These are phyloP conservation scores for Phlyctochytrium planicorne DNA, from an alignment of 192 early-diverging fungal species.

Conservation along the genomic window DNA sequence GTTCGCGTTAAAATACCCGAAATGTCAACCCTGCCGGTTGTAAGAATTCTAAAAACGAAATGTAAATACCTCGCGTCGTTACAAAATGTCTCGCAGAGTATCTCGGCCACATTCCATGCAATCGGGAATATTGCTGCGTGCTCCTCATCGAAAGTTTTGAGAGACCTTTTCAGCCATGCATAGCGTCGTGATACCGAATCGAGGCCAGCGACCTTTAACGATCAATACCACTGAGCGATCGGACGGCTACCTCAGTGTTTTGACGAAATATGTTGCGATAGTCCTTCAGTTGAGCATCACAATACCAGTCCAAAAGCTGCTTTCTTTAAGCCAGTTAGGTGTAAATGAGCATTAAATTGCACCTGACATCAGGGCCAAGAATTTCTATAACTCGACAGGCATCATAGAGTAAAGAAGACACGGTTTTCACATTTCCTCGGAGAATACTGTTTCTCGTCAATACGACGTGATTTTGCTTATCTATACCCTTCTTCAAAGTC, in stretches of 20 bases:
- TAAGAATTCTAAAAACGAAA: slow-evolving; percentile 9
- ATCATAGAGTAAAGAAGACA: slow-evolving; percentile 58
- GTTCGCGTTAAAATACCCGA: slow-evolving; percentile 61
- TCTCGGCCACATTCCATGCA: slow-evolving; percentile 73
- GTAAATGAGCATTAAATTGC: neutral
- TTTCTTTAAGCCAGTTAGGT: neutral
- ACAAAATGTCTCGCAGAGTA: slow-evolving; percentile 75
- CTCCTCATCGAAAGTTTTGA: slow-evolving; percentile 88
- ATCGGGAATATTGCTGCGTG: slow-evolving; percentile 80
- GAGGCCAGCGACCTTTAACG: slow-evolving; percentile 70
- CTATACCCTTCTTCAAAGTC: slow-evolving; percentile 72
- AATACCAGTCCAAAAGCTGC: slow-evolving; percentile 75
- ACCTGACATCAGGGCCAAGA: slow-evolving; percentile 64
- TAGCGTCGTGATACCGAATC: slow-evolving; percentile 85
- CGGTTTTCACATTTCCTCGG: slow-evolving; percentile 33
- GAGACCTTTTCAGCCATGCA: slow-evolving; percentile 87
- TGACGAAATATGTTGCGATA: slow-evolving; percentile 79
- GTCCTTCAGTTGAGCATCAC: slow-evolving; percentile 75
- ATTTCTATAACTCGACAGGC: slow-evolving; percentile 78
- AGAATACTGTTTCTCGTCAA: slow-evolving; percentile 32
- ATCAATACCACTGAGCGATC: neutral
- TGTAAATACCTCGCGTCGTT: slow-evolving; percentile 71
- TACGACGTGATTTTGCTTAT: neutral
- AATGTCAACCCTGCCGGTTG: slow-evolving; percentile 59
- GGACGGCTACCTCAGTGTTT: slow-evolving; percentile 48